Base-by-base conservation (phyloP, 179 eudicot genomes). In the Vitellaria paradoxa region DNA sequence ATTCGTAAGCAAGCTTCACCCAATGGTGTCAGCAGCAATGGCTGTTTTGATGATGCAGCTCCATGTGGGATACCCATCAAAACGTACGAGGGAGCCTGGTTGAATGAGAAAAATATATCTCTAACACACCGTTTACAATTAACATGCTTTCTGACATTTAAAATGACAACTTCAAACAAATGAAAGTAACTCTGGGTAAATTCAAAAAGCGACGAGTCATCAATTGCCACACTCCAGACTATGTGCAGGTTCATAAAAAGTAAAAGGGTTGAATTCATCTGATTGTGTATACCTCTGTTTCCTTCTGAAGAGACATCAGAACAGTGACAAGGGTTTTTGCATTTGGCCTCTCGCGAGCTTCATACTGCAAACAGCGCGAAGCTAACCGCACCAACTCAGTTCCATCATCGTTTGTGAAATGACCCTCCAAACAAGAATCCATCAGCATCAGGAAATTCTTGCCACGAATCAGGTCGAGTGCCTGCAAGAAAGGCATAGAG, bases 361-460 rank as follows among this genome's bases (percentile, higher is more conserved):
- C 97, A 80, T 86, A 90, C 65, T 91, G 94, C 83, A 91, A 90
- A 83, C 97, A 91, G 12, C 94, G 91, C 12, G 97, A 86, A 74
- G 97, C 97, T 79, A 91, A 80, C 59, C 88, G 82, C 30, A 91
- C 91, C 78, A 91, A 64, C 78, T 91, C 94, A 63, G 92, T 87
- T 56, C 97, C 97, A 53, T 91, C 97, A 76, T 91, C 97, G 50
- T 85, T 90, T 30, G 92, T 81, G 74, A 91, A 87, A 78, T 91
- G 91, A 68, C 94, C 94, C 78, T 91, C 97, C 83, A 91, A 83
- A 82, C 92, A 88, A 77, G 97, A 91, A 82, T 91, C 97, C 91
- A 86, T 91, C 59, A 91, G 88, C 90, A 84, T 89, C 57, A 79
- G 78, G 79, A 88, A 85, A 84, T 92, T 88, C 85, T 87, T 92